Evolutionary conservation across 371 early-diverging fungal genomes (phyloP).

Genomic region (Capniomyces stellatus): DNA sequence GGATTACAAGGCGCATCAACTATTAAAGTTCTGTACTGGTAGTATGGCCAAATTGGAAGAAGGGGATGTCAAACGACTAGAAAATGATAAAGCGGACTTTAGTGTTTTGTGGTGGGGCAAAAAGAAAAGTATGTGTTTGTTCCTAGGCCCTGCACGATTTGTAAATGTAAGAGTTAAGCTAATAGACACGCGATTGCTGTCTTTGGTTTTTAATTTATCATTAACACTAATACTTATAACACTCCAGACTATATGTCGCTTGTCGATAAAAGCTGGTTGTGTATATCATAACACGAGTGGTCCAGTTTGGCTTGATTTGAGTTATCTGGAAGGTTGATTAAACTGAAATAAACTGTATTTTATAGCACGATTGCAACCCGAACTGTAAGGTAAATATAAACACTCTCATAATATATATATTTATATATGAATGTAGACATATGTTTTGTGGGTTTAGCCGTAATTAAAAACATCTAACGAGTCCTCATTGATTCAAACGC

Average conservation of each 20-base stretch:
- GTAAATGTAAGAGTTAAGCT: constrained; percentile 34
- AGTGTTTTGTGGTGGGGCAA: constrained; percentile 69
- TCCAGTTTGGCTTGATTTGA: no score
- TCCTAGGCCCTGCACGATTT: constrained; percentile 90
- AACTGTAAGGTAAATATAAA: constrained; percentile 50
- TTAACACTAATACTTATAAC: no score
- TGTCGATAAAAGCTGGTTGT: no score
- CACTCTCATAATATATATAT: neutral
- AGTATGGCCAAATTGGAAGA: constrained; percentile 50
- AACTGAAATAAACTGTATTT: no score
- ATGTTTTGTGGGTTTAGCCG: no score
- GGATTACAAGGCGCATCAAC: constrained; percentile 51
- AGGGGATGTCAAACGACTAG: constrained; percentile 47
- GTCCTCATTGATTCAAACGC: neutral
- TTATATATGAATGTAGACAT: no score
- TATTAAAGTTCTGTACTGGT: constrained; percentile 58
- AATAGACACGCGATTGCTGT: neutral
- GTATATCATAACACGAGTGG: no score
- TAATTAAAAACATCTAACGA: no score
- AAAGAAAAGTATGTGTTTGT: constrained; percentile 49
- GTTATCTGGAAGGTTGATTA: no score
- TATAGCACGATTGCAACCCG: constrained; percentile 70
- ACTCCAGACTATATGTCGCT: no score
- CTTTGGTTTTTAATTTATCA: no score
- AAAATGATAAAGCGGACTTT: constrained; percentile 53